Conservation (phyloP, 768 basidiomycete genomes). For the Termitomyces sp. region DNA sequence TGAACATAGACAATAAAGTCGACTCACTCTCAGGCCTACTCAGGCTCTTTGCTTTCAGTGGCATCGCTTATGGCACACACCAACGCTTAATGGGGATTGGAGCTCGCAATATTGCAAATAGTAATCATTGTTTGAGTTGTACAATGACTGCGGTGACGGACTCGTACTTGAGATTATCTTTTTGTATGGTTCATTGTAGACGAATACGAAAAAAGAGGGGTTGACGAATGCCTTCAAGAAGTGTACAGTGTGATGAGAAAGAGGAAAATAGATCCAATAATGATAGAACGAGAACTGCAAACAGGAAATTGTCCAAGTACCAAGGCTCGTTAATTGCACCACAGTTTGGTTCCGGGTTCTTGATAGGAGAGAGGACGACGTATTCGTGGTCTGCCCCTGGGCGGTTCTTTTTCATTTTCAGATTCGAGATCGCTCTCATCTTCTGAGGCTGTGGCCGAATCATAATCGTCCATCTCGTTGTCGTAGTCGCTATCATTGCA, state of each 20-base stretch:
- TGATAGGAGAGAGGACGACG: slow-evolving; percentile 40
- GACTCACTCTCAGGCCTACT: too few species aligned
- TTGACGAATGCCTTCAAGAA: too few species aligned
- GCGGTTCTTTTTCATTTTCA: slow-evolving; percentile 37
- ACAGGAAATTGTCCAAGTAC: neutral
- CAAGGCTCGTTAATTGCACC: slow-evolving; percentile 19
- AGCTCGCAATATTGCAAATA: neutral
- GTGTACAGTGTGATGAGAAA: neutral
- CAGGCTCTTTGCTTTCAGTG: neutral
- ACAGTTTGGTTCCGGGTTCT: slow-evolving; percentile 21
- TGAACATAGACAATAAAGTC: neutral
- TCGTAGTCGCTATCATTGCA: neutral
- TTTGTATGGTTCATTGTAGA: neutral
- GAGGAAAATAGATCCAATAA: slow-evolving; percentile 16
- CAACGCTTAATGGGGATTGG: neutral
- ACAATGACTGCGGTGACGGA: neutral
- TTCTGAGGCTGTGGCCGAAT: slow-evolving; percentile 12
- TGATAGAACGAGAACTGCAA: slow-evolving; percentile 16
- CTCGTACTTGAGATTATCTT: neutral
- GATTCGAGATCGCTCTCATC: slow-evolving; percentile 12
- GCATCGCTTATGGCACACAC: neutral
- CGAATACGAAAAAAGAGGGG: neutral
- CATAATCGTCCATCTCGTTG: slow-evolving; percentile 20
- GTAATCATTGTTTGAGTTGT: neutral
- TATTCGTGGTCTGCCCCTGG: slow-evolving; percentile 40